Evolutionary conservation across 208 protist species (phyloP).

Genomic region (Acanthamoeba triangularis): DNA sequence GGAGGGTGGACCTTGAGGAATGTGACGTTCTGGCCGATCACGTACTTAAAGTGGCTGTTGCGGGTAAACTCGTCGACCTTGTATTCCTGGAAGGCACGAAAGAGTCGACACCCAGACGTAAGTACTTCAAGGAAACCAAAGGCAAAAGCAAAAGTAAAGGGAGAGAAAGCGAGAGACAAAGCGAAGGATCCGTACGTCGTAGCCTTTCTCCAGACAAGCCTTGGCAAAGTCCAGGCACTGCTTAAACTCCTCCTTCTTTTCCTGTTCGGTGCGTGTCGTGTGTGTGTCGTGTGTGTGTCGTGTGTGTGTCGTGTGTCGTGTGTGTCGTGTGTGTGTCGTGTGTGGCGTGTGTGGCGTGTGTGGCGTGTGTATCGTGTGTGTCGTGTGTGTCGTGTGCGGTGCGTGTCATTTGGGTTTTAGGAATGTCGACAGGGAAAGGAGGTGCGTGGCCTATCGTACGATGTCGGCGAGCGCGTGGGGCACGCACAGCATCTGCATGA

Average conservation of each 20-base stretch:
- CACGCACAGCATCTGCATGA: conserved; percentile 34
- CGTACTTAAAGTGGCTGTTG: conserved; percentile 24
- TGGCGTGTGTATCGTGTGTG: too few species aligned
- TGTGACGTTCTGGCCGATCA: conserved; percentile 58
- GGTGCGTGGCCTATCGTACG: neutral
- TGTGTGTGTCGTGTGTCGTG: neutral
- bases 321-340: neutral
- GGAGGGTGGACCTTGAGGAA: conserved; percentile 15
- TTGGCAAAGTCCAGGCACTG: conserved; percentile 13
- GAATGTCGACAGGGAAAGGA: neutral
- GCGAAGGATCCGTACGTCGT: neutral
- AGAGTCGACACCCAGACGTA: neutral
- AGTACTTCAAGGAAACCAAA: neutral
- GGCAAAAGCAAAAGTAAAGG: too few species aligned
- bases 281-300: too few species aligned
- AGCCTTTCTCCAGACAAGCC: neutral
- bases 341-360: too few species aligned
- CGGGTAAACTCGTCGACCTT: conserved; percentile 49
- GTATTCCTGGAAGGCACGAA: neutral
- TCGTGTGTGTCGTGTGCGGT: neutral
- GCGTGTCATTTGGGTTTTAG: too few species aligned
- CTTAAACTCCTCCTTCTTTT: neutral
- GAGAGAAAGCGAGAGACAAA: neutral
- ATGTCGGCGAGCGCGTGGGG: neutral
- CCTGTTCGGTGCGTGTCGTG: neutral